Conservation (phyloP, 2,329 filamentous ascomycete species). For the Pyricularia grisea region DNA sequence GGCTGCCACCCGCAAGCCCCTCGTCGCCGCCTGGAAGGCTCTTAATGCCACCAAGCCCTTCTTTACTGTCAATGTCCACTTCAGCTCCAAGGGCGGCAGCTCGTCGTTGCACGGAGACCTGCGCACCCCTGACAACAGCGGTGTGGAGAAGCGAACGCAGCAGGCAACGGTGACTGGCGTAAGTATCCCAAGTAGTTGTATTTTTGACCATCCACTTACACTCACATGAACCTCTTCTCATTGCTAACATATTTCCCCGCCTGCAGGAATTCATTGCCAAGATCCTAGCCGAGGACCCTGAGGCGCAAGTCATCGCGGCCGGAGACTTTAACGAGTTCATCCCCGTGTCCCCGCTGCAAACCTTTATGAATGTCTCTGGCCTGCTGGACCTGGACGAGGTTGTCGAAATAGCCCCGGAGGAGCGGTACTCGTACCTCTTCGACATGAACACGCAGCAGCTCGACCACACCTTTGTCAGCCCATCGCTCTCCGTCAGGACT, state of each 20-base stretch:
- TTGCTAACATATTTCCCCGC: not conserved
- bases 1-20: conserved; percentile 53
- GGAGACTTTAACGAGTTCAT: conserved; percentile 69
- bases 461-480: conserved; percentile 61
- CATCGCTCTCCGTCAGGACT: conserved; percentile 29
- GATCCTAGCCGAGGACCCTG: conserved; percentile 45
- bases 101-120: conserved; percentile 55
- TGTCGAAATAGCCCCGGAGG: conserved; percentile 36
- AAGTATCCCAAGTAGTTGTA: conserved; percentile 17
- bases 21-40: conserved; percentile 56
- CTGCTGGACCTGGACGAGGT: conserved; percentile 55
- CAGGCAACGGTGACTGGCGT: conserved; percentile 52
- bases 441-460: conserved; percentile 62
- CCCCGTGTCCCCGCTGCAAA: conserved; percentile 48
- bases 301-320: conserved; percentile 48
- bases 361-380: conserved; percentile 42
- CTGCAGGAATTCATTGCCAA: conserved; percentile 36
- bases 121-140: conserved; percentile 57
- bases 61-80: conserved; percentile 66
- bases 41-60: conserved; percentile 41
- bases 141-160: conserved; percentile 42
- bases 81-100: conserved; percentile 56
- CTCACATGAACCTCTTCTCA: not conserved
- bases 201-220: not conserved
- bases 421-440: conserved; percentile 64